Evolutionary conservation across 768 basidiomycete genomes (phyloP), one percentile per base, ranked within the genome.

Genomic region (Boletus patriciae): DNA sequence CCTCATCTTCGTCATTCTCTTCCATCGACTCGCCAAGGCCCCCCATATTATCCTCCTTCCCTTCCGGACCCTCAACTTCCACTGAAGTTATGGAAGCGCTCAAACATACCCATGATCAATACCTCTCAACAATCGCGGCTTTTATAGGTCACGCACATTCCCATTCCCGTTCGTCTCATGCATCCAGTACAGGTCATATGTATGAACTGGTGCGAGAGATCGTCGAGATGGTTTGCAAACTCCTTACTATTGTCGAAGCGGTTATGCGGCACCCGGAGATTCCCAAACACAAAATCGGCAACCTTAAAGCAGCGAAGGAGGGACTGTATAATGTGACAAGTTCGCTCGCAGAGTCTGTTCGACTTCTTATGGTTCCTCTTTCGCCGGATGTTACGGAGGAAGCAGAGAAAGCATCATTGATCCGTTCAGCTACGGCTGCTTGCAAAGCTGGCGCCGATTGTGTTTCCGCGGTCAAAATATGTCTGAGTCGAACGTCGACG

Each of bases 101-200:
- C 44, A 84, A 88, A n/a, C 74, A 78, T 59, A 91, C 91, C 15
- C 94, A 97, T 68, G 94, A 97, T 67, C 83, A 88, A 47, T 90
- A 95, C 65, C 78, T 98, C 12, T 96, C 93, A 6, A 91, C 93
- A 19, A 93, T 97, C 67, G 95, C 97, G 21, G 96, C 95, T 7
- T 94, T 99, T 71, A 97, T 99, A 64, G 96, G 95, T 1, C 94
- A 98, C 68, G 91, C 94, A 2, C 96, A 98, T 66, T 91, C 92
- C 16, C 92, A 98, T 77, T 87, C 91, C 21, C 86, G 92, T 44
- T 79, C 83, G 40, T 92, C 92, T 29, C 95, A 98, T 72, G 93
- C 96, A 0, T 92, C 93, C 6, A 92, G 88, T 58, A 95, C 94
- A 16, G 95, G 92, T 1, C 90, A 94, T 62, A 80, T 98, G 72